Base-by-base conservation (phyloP, 148 eudicot species). In the Vaccinium myrtillus region DNA sequence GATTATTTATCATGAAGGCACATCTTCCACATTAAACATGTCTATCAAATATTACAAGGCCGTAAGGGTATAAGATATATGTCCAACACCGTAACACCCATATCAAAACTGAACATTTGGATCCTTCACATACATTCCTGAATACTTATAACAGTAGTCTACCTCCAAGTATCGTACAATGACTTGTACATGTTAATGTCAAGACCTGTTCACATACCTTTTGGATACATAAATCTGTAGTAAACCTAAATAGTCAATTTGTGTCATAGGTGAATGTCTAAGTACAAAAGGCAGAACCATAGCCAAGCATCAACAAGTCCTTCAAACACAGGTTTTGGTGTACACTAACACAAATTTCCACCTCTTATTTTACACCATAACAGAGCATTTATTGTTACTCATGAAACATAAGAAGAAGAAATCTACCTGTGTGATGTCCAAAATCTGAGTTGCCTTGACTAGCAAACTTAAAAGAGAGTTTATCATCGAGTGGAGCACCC, bases 401-500 rank as follows among this genome's bases (percentile, higher is more conserved):
- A 30, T 51, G 14, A 23, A 73, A 50, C 61, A 76, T 55, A 23
- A 80, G 71, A 82, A 53, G 61, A 43, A 39, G 54, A 70, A 84
- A 79, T 58, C 39, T 49, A 95, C 98, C 98, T 90, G 87, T 86
- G 78, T 71, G 86, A 23, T 78, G 88, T 49, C 85, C 88, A 25
- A 83, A 82, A 56, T 85, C 90, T 71, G 92, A 85, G 82, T 88
- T 83, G 84, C 79, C 74, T 89, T 82, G 89, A 86, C 89, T 82
- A 63, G 90, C 90, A 77, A 87, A 75, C 84, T 89, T 92, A 85
- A 89, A 89, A 80, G 88, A 86, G 84, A 86, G 43, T 83, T 85
- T 92, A 36, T 88, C 86, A 78, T 90, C 91, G 12, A 50, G 83
- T 6, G 71, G 92, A 83, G 55, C 84, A 83, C 80, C 80, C 87